A percentile compares a stretch with the other conserved stretches of the same genome.
These are phyloP conservation scores for Niveomyces coronatus DNA, from an alignment of 2,329 filamentous ascomycete species.

Conservation along the genomic window DNA sequence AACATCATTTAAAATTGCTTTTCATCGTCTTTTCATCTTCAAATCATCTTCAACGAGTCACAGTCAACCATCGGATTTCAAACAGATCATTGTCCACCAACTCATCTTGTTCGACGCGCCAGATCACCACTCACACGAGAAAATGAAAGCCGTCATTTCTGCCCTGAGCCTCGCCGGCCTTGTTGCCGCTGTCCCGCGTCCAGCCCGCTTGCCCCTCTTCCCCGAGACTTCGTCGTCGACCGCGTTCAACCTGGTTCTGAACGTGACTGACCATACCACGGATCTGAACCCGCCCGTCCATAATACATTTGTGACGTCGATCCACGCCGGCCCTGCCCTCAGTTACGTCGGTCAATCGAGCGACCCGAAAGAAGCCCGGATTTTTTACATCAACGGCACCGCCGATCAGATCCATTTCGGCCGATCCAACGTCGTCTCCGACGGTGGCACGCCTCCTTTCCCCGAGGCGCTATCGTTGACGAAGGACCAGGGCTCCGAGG, in stretches of 20 bases:
- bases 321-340: constrained; percentile 33
- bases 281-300: constrained; percentile 33
- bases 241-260: constrained; percentile 33
- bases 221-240: constrained; percentile 13
- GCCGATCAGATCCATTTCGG: constrained; percentile 21
- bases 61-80: too few relatives aligned
- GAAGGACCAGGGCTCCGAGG: constrained; percentile 19
- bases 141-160: constrained; percentile 3
- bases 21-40: too few relatives aligned
- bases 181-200: constrained; percentile 14
- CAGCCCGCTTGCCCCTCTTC: constrained; percentile 7
- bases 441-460: constrained; percentile 28
- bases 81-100: too few relatives aligned
- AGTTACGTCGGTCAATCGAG: constrained; percentile 26
- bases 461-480: constrained; percentile 26
- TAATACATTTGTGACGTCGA: constrained; percentile 27
- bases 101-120: background rate
- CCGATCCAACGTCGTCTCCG: constrained; percentile 27
- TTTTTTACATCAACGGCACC: constrained; percentile 43
- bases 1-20: too few relatives aligned
- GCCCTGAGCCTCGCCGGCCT: constrained; percentile 11
- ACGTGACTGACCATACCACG: constrained; percentile 29
- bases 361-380: constrained; percentile 14
- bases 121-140: background rate
- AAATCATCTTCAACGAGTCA: too few relatives aligned